These are phyloP conservation scores for Mycogone perniciosa DNA, from an alignment of 2,329 filamentous ascomycete genomes.

Conservation along the genomic window DNA sequence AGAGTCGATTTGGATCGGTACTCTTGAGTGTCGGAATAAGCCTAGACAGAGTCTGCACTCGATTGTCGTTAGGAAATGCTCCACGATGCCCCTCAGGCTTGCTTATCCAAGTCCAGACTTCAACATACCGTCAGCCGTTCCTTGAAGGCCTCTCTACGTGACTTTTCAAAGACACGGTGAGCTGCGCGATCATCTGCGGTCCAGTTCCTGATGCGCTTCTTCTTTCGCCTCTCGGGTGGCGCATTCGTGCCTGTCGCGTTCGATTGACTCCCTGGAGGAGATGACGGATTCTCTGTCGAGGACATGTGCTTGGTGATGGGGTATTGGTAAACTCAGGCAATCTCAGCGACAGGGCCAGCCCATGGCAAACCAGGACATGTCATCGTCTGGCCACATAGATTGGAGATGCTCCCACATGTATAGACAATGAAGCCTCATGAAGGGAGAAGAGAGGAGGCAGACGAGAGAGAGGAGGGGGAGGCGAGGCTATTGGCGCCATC, in stretches of 20 bases:
- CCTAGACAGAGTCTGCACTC: conserved; percentile 27
- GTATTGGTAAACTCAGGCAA: background rate
- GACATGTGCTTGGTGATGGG: conserved; percentile 3
- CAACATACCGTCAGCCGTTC: conserved; percentile 29
- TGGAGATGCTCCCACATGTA: background rate
- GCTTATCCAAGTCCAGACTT: too few species aligned
- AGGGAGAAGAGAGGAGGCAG: background rate
- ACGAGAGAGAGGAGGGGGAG: too few species aligned
- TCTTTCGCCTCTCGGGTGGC: conserved; percentile 13
- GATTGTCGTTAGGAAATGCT: background rate
- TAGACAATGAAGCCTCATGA: conserved; percentile 5
- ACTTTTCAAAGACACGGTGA: conserved; percentile 35
- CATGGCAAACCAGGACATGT: background rate
- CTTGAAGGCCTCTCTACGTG: conserved; percentile 36
- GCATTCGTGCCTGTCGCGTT: background rate
- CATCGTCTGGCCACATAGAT: background rate
- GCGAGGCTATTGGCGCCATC: too few species aligned
- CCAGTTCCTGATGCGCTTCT: conserved; percentile 33
- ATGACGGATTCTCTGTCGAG: conserved; percentile 9
- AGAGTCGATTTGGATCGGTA: conserved; percentile 30
- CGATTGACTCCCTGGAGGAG: conserved; percentile 1
- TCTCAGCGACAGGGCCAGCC: background rate
- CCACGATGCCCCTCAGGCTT: background rate
- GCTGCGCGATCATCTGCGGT: conserved; percentile 35
- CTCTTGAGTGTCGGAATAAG: conserved; percentile 28